phyloP scores from a whole-genome alignment of 441 rosid genomes.

The Gossypium gossypioides region DNA sequence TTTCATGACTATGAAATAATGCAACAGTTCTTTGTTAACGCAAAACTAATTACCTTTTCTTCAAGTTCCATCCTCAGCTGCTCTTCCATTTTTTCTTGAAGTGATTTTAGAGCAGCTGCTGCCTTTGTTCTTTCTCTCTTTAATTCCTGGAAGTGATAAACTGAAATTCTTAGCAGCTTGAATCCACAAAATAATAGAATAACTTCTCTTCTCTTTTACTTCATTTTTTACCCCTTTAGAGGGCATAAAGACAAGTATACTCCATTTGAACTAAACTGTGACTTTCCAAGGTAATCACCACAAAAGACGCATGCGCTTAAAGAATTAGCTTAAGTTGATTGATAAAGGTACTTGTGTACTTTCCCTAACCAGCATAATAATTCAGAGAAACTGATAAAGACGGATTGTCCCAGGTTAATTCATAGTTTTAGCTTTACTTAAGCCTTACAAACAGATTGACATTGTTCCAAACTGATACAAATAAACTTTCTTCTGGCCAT shows the following conservation, averaged over 20 bases:
- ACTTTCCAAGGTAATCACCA: not conserved
- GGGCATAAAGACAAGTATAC: not conserved
- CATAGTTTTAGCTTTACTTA: not conserved
- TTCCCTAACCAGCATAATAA: not conserved
- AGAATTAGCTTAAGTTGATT: not conserved
- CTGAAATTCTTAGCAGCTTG: constrained; percentile 5
- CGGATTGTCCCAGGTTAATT: not conserved
- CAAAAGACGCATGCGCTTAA: not conserved
- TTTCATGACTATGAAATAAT: constrained; percentile 10
- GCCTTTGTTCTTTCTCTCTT: constrained; percentile 86
- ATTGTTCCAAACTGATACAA: not conserved
- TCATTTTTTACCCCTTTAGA: not conserved
- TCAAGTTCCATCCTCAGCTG: constrained; percentile 66
- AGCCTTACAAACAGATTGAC: not conserved
- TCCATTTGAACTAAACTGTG: constrained; percentile 4
- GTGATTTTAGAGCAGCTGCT: constrained; percentile 64
- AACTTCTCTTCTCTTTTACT: not conserved
- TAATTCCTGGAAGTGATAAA: constrained; percentile 52
- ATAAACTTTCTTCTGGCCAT: not conserved
- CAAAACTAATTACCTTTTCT: constrained; percentile 47
- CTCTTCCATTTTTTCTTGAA: constrained; percentile 83
- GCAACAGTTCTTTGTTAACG: not conserved
- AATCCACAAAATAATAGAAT: not conserved
- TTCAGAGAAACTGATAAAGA: not conserved
- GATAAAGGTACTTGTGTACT: not conserved